Evolutionary conservation across 108 stramenopile species (phyloP).

Genomic region (Pseudonitzschia multistriata): DNA sequence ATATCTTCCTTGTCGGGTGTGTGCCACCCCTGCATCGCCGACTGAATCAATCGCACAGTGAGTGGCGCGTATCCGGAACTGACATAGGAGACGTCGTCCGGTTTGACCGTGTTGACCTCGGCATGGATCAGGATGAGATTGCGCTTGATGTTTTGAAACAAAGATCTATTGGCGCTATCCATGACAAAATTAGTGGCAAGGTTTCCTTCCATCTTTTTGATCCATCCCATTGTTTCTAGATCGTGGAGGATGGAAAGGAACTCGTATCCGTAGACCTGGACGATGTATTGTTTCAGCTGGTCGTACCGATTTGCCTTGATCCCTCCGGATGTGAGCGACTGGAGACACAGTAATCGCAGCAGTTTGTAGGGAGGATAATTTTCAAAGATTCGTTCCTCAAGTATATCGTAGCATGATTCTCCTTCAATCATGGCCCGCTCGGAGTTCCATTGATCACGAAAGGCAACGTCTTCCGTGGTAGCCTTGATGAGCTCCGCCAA

Average conservation of each 20-base stretch:
- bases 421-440: conserved; percentile 95
- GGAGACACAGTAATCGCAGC: conserved; percentile 86
- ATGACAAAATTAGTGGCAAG: not conserved
- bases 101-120: conserved; percentile 80
- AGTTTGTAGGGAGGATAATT: conserved; percentile 74
- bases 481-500: conserved; percentile 91
- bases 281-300: conserved; percentile 70
- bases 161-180: conserved; percentile 34
- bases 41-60: conserved; percentile 83
- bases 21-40: conserved; percentile 80
- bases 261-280: conserved; percentile 94
- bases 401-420: conserved; percentile 77
- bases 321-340: conserved; percentile 86
- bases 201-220: conserved; percentile 81
- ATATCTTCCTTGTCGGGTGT: conserved; percentile 57
- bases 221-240: conserved; percentile 82
- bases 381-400: conserved; percentile 77
- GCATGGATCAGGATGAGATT: conserved; percentile 87
- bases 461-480: conserved; percentile 70
- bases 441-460: conserved; percentile 92
- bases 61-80: conserved; percentile 93
- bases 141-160: conserved; percentile 71
- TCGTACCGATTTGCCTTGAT: conserved; percentile 89
- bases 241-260: conserved; percentile 74
- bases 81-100: conserved; percentile 92